Evolutionary conservation across 305 asterid genomes (phyloP).

Genomic region (Fraxinus floribunda): DNA sequence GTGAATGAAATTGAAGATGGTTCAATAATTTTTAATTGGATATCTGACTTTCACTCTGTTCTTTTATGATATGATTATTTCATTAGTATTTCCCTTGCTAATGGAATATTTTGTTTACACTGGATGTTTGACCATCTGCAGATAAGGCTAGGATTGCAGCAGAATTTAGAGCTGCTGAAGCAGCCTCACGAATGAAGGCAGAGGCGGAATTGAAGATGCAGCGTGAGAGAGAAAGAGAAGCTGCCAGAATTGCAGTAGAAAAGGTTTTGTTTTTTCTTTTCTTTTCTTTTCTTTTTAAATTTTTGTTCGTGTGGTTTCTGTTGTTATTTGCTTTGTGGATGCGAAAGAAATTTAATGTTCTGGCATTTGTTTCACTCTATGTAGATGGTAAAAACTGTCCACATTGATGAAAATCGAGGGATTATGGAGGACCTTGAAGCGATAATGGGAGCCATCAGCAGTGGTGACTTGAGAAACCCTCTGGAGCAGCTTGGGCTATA

Average conservation of each 20-base stretch:
- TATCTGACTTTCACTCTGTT: background rate
- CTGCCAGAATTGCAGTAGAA: constrained; percentile 34
- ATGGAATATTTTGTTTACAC: background rate
- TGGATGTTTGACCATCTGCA: constrained; percentile 9
- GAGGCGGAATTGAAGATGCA: constrained; percentile 22
- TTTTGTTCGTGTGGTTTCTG: background rate
- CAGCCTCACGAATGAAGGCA: constrained; percentile 23
- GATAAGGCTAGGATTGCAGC: constrained; percentile 36
- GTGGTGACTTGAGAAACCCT: constrained; percentile 23
- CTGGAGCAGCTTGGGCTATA: constrained; percentile 54
- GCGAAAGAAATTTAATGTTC: background rate
- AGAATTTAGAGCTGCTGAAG: constrained; percentile 28
- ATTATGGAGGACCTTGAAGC: constrained; percentile 43
- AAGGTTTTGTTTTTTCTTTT: constrained; percentile 10
- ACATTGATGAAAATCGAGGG: constrained; percentile 23
- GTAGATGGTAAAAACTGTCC: constrained; percentile 34
- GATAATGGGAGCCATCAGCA: constrained; percentile 19
- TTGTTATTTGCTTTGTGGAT: background rate
- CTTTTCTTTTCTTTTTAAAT: background rate
- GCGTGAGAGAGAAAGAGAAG: constrained; percentile 30
- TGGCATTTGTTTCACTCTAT: background rate
- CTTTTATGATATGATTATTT: background rate
- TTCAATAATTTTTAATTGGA: background rate
- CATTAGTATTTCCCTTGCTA: background rate
- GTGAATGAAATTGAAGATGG: background rate